Base-by-base conservation (phyloP, 2,329 filamentous ascomycete species). In the Nemania serpens region DNA sequence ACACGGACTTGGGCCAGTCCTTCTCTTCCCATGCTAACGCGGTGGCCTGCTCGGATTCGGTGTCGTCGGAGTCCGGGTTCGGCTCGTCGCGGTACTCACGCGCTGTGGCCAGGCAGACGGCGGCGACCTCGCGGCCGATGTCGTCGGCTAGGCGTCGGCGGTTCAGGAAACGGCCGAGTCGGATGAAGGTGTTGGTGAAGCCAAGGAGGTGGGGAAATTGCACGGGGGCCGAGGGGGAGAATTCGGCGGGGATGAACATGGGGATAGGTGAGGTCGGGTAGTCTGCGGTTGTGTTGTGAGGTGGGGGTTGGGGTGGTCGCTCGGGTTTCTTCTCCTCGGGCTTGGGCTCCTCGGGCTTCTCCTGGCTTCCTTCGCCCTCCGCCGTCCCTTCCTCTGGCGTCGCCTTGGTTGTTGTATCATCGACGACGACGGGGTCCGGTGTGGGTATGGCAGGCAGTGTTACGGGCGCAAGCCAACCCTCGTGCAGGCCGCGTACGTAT, bases 381-480 rank as follows among this genome's bases (percentile, higher is more conserved):
- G 46, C 68, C 61, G 57, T 54, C 65, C 15, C 54, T 20, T 49
- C 62, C 37, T 47, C 45, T 17, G 58, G 42, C 15, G 53, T 39
- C 20, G 42, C 58, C 39, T 52, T 49, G 33, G 25, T 56, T 69
- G 33, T 45, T 1, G 59, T 13, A n/a, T 66, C 72, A 34, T 15
- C 10, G 29, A 20, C n/a, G 34, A 59, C 56, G n/a, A 57, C 53
- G 42, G 63, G 61, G 33, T 69, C 70, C 13, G 62, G 59, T 22
- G 61, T 59, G 59, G 74, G 73, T 55, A 78, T 73, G 29, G 74
- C 70, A 1, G 90, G 89, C 58, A 86, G 77, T 61, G 89, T 85
- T 45, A 96, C 79, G 7, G 95, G 93, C 0, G 95, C 94, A 22
- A 99, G 79, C 94, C 95, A 99, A 58, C 95, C 95, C 77, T 99